Conservation (phyloP, 768 basidiomycete species). For the Polyporus arcularius region DNA sequence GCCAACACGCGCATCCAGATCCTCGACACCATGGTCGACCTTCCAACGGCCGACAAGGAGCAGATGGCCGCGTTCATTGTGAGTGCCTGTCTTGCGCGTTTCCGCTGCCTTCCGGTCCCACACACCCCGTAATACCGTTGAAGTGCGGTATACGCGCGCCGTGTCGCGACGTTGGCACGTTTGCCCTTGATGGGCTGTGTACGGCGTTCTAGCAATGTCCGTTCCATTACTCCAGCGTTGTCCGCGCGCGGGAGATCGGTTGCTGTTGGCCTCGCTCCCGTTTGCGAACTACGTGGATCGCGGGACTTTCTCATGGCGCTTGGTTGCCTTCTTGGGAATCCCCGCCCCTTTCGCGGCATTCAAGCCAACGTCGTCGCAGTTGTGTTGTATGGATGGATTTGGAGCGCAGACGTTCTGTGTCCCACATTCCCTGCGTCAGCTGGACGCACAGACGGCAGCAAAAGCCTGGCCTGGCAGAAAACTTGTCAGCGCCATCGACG, state of each 20-base stretch:
- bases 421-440: too few species aligned
- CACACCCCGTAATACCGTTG: background rate
- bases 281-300: background rate
- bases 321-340: background rate
- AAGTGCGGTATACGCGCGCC: background rate
- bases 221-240: slow-evolving; percentile 4
- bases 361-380: background rate
- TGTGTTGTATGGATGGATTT: too few species aligned
- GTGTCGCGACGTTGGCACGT: background rate
- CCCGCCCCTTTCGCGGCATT: background rate
- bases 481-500: too few species aligned
- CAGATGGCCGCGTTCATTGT: slow-evolving; percentile 75
- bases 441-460: too few species aligned
- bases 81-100: slow-evolving; percentile 30
- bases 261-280: background rate
- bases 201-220: slow-evolving; percentile 3
- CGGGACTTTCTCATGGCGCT: background rate
- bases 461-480: too few species aligned
- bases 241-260: background rate
- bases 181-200: background rate
- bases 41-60: slow-evolving; percentile 61
- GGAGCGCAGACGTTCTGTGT: too few species aligned
- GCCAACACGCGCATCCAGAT: slow-evolving; percentile 77
- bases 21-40: slow-evolving; percentile 72
- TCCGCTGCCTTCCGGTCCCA: background rate